Evolutionary conservation across 2,329 filamentous ascomycete species (phyloP).

Genomic region (Fusarium heterosporum): DNA sequence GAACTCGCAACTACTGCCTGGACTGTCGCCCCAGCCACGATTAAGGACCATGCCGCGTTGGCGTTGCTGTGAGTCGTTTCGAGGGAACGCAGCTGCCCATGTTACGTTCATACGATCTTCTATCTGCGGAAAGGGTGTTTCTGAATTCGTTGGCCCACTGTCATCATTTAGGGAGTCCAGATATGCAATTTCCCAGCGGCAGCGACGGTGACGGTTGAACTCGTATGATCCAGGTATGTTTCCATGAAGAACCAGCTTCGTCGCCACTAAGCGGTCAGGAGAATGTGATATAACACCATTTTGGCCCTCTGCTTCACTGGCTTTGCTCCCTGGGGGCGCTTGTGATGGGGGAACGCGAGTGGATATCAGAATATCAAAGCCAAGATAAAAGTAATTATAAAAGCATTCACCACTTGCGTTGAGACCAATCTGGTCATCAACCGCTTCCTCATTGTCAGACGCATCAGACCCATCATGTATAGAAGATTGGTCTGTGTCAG

Average conservation of each 20-base stretch:
- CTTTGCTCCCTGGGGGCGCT: conserved; percentile 60
- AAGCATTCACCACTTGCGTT: conserved; percentile 80
- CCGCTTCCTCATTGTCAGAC: conserved; percentile 66
- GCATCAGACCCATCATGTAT: conserved; percentile 78
- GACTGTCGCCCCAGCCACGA: conserved; percentile 90
- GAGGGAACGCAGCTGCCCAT: conserved; percentile 76
- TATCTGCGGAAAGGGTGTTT: conserved; percentile 80
- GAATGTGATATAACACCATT: conserved; percentile 56
- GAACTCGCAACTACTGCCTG: conserved; percentile 88
- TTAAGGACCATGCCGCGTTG: conserved; percentile 89
- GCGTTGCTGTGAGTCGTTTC: conserved; percentile 61
- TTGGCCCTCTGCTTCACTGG: conserved; percentile 40
- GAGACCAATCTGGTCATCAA: conserved; percentile 66
- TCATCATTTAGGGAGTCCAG: conserved; percentile 59
- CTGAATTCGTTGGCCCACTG: conserved; percentile 71
- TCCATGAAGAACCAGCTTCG: conserved; percentile 92
- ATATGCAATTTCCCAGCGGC: conserved; percentile 83
- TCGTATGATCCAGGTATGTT: conserved; percentile 97
- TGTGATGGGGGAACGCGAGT: conserved; percentile 75
- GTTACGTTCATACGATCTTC: conserved; percentile 74
- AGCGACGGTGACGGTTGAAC: conserved; percentile 93
- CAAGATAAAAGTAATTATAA: conserved; percentile 97
- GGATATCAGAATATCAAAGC: conserved; percentile 94
- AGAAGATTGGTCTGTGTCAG: conserved; percentile 81
- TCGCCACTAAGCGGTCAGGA: conserved; percentile 80